phyloP scores from a whole-genome alignment of 768 basidiomycete genomes.

The Pluteus cervinus region DNA sequence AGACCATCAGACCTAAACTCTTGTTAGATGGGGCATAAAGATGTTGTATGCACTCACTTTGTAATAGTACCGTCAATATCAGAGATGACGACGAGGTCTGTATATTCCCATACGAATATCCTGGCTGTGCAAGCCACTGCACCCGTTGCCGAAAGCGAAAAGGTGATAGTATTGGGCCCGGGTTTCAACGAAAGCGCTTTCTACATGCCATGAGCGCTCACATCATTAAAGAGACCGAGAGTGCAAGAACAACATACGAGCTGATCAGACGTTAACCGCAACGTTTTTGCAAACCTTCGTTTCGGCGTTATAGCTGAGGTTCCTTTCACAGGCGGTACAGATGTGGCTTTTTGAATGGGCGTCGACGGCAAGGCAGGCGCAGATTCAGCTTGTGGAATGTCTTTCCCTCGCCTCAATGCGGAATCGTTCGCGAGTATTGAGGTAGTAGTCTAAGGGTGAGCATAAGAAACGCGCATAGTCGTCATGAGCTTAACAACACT shows the following conservation, averaged over 20 bases:
- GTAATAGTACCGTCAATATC: constrained; percentile 99
- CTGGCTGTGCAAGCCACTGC: constrained; percentile 82
- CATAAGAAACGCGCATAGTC: no score
- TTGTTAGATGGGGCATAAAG: not conserved
- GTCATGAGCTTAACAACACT: no score
- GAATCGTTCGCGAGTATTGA: no score
- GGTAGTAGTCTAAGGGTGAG: no score
- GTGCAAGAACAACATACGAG: constrained; percentile 46
- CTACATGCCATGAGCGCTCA: constrained; percentile 30
- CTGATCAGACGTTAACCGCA: constrained; percentile 92
- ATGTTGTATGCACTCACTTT: constrained; percentile 51
- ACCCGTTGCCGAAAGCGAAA: constrained; percentile 83
- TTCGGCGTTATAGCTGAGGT: no score
- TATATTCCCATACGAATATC: constrained; percentile 95
- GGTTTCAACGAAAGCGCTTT: constrained; percentile 80
- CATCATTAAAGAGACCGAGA: not conserved
- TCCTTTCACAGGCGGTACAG: no score
- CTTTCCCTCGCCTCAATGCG: no score
- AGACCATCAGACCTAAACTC: constrained; percentile 80
- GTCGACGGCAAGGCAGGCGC: constrained; percentile 42
- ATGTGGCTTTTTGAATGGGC: no score
- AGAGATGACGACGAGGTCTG: constrained; percentile 85
- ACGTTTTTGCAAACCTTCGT: constrained; percentile 81
- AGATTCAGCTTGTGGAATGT: constrained; percentile 27
- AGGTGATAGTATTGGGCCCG: constrained; percentile 89